Base-by-base conservation (phyloP, 306 rosid species). In the Dalbergia oliveri region DNA sequence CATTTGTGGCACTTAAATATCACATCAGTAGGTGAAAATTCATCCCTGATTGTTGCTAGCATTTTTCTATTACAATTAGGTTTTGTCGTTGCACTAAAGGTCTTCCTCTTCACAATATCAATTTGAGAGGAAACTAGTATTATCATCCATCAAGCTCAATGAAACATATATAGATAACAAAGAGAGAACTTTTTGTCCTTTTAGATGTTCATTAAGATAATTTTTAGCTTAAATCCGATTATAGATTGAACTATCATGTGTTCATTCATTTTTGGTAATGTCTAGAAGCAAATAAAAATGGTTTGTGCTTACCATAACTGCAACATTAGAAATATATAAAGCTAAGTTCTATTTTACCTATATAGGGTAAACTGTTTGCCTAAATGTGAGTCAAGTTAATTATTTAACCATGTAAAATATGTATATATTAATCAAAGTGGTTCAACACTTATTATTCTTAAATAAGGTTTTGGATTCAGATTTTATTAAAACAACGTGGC, bases 1-100 rank as follows among this genome's bases (percentile, higher is more conserved):
- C 93, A 56, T 93, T 93, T 85, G 94, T 91, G 80, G 97, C 97
- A 62, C 88, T 88, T 53, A 93, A 93, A 93, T 84, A 93, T 93
- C 21, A 82, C 80, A 57, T 91, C 97, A 58, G 93, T 94, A 0
- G 97, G 97, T 47, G 97, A 87, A 84, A 87, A 97, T 73, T 93
- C 97, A 96, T 44, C 91, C 86, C 44, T 93, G 85, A 89, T 89
- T 71, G 97, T 93, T 41, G 97, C 88, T 11, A 80, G 87, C 62
- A 93, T 93, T 85, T 93, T 93, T 72, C 75, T 91, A 13, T 86
- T 91, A 91, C 97, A 93, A 85, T 68, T 89, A 72, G 97, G 87
- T 71, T 85, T 93, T 8, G 65, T 94, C 31, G 83, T 91, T 14
- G 92, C 79, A 54, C 87, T 93, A 76, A 93, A 91, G 84, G 76